Percentiles rank a stretch among this genome's conserved stretches.
Conservation (phyloP, 2,329 filamentous ascomycete genomes). For the Penicillium sp. region DNA sequence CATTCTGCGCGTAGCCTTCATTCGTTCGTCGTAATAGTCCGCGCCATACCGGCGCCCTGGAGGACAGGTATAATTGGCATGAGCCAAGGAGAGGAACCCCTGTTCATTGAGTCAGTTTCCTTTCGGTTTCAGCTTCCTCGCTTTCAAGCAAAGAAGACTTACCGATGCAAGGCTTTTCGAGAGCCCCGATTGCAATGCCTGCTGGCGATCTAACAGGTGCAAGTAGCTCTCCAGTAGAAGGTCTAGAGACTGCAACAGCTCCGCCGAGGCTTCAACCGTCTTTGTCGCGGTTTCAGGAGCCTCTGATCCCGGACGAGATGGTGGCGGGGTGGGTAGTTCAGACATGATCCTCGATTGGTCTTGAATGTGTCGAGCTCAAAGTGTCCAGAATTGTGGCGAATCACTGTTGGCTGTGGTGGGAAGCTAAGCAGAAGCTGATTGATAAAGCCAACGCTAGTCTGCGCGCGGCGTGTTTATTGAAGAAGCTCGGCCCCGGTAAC, state of each 20-base stretch:
- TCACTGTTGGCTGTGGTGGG: too few species aligned
- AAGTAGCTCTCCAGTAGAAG: slow-evolving; percentile 40
- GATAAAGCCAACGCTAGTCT: not conserved
- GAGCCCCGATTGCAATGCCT: slow-evolving; percentile 35
- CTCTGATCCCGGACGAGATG: slow-evolving; percentile 27
- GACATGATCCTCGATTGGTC: slow-evolving; percentile 17
- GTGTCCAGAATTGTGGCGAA: too few species aligned
- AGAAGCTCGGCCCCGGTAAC: slow-evolving; percentile 31
- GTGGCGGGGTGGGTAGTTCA: slow-evolving; percentile 32
- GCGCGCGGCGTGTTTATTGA: slow-evolving; percentile 4
- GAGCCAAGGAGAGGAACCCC: slow-evolving; percentile 45
- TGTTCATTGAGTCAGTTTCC: slow-evolving; percentile 24
- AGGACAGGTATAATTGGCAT: slow-evolving; percentile 44
- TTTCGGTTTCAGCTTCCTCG: not conserved
- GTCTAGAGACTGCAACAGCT: slow-evolving; percentile 34
- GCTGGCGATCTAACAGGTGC: slow-evolving; percentile 39
- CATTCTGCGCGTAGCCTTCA: slow-evolving; percentile 43
- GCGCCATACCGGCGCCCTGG: slow-evolving; percentile 43
- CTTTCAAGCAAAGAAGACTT: slow-evolving; percentile 9
- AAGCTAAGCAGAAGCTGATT: not conserved
- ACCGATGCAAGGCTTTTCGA: slow-evolving; percentile 37
- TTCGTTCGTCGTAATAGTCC: slow-evolving; percentile 47
- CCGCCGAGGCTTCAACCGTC: slow-evolving; percentile 15
- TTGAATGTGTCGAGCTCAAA: too few species aligned
- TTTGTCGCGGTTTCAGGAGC: slow-evolving; percentile 18